Conservation (phyloP, 257 asterid species). For the Cinchona pubescens region DNA sequence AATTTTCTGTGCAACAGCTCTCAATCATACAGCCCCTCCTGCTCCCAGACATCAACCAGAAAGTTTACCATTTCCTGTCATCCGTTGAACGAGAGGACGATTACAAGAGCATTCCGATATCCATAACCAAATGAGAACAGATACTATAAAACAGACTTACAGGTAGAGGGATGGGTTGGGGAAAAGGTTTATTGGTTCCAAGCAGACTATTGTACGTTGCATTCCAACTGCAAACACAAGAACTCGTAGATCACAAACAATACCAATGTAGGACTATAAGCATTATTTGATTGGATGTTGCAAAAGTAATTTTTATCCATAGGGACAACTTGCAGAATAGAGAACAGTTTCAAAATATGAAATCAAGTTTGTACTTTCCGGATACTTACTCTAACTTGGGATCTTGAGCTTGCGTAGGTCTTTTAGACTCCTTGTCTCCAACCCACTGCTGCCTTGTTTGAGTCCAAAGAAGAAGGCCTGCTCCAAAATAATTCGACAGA, state of each 20-base stretch:
- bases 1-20: conserved; percentile 17
- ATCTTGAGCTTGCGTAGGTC: conserved; percentile 40
- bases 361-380: not conserved
- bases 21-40: conserved; percentile 47
- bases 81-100: not conserved
- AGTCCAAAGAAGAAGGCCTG: conserved; percentile 89
- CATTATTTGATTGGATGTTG: not conserved
- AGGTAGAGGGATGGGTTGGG: conserved; percentile 73
- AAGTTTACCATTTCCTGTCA: conserved; percentile 49
- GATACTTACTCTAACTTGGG: conserved; percentile 58
- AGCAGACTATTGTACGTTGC: conserved; percentile 78
- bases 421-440: conserved; percentile 55
- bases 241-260: conserved; percentile 4
- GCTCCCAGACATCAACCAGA: conserved; percentile 49
- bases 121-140: not conserved
- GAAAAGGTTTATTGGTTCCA: conserved; percentile 74
- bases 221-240: conserved; percentile 55
- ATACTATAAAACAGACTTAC: conserved; percentile 43
- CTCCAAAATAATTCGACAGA: conserved; percentile 1
- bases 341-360: not conserved
- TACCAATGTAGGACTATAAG: not conserved
- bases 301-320: not conserved
- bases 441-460: conserved; percentile 88
- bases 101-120: not conserved
- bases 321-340: not conserved